Percentiles rank a stretch among this genome's conserved stretches.
Conservation (phyloP, 2,329 filamentous ascomycete genomes). For the Pseudogymnoascus sp. region DNA sequence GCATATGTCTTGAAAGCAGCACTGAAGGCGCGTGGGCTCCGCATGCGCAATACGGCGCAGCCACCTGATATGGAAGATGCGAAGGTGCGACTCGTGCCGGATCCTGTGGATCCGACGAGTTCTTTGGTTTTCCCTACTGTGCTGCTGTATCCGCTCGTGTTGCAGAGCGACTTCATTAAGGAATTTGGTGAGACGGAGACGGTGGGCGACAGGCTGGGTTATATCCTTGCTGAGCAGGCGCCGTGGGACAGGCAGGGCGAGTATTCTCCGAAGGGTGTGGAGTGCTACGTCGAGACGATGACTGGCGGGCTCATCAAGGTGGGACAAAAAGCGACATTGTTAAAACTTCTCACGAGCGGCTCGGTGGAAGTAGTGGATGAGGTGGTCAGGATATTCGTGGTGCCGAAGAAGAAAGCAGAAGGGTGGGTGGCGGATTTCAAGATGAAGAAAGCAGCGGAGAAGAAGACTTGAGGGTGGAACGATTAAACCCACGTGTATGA, state of each 20-base stretch:
- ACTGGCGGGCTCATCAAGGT: conserved; percentile 78
- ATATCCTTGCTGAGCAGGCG: conserved; percentile 65
- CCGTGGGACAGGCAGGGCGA: conserved; percentile 71
- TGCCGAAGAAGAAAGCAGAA: conserved; percentile 63
- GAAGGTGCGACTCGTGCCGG: conserved; percentile 58
- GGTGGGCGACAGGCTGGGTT: conserved; percentile 69
- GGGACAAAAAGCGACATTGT: conserved; percentile 72
- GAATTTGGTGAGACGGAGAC: conserved; percentile 70
- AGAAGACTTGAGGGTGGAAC: conserved; percentile 12
- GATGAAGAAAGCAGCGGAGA: conserved; percentile 54
- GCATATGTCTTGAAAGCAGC: conserved; percentile 57
- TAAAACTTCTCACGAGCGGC: conserved; percentile 67
- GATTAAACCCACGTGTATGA: neutral
- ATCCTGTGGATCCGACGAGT: conserved; percentile 66
- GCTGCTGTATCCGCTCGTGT: conserved; percentile 74
- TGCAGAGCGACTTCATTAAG: conserved; percentile 88
- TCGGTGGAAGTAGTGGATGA: conserved; percentile 85
- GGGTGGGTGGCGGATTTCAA: conserved; percentile 85
- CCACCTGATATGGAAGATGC: conserved; percentile 88
- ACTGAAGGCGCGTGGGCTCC: conserved; percentile 63
- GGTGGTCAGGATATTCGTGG: conserved; percentile 71
- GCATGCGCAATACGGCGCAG: conserved; percentile 56
- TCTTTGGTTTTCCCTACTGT: conserved; percentile 70
- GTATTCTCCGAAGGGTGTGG: conserved; percentile 61
- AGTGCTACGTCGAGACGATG: conserved; percentile 83